Evolutionary conservation across 1,139 yeast genomes (phyloP), one percentile per base, ranked within the genome.

Genomic region (Sugiyamaella sp.): DNA sequence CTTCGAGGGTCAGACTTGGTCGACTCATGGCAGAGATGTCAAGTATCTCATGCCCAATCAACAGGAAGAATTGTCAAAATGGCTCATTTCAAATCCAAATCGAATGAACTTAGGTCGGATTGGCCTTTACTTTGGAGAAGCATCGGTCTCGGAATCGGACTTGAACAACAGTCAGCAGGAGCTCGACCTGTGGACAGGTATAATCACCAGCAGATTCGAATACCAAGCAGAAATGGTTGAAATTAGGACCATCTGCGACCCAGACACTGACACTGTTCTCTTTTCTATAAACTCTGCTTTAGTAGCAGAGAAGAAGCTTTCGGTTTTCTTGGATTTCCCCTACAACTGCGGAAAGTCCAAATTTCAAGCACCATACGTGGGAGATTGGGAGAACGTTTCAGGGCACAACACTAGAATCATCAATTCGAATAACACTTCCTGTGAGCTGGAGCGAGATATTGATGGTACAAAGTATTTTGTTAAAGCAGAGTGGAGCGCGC

Each of bases 61-160:
- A n/a, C 56, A 53, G 19, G 35, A 53, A 45, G 56, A 53, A 37
- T 37, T 53, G 17, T 40, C 51, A 22, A 53, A 53, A 33, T 53
- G 56, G 56, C 40, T 53, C n/a, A 46, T 53, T 20, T 48, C 56
- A 24, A 53, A 53, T 40, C 56, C 56, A 9, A 53, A 53, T 32
- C 39, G 56, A 37, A 35, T 53, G 47, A 53, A 53, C 37, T 42
- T 53, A 16, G 56, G 48, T 19, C 42, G 56, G 35, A 25, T 53
- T 17, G 53, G 56, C 9, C 25, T 53, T 9, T 22, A 35, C 35
- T 46, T 49, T 29, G 38, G 40, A 21, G 40, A 32, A 27, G 22
- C 35, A 14, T 12, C 47, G 17, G 41, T 38, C 2, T 21, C 35
- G 21, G 43, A 46, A 17, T 22, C 46, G 14, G 54, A 51, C 24